Base-by-base conservation (phyloP, 768 basidiomycete genomes). In the Kwoniella shandongensis region DNA sequence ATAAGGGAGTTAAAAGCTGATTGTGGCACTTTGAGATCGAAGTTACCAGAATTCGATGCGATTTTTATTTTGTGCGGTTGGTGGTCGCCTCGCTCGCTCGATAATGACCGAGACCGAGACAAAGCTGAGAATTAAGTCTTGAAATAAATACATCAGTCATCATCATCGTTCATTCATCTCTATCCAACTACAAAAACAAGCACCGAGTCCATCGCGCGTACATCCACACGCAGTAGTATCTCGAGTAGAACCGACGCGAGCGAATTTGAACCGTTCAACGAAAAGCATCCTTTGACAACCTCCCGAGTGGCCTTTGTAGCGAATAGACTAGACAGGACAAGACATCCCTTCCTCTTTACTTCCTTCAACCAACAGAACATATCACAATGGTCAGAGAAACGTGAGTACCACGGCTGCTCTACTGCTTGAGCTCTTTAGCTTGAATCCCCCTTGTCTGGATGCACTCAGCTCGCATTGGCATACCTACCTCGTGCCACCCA, bases 351-450 rank as follows among this genome's bases (percentile, higher is more conserved):
- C 51, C 32, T 44, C 49, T 18, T 11, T 23, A 20, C 11, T 42
- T 48, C 46, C n/a, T 17, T 12, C 3, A 36, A 47, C 29, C 2
- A 4, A 40, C 35, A 55, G n/a, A 27, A 39, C 25, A 41, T 30
- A 20, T 35, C 38, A 70, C 44, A 2, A 76, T 74, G 73, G 72
- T 69, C 41, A 63, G 54, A 30, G 72, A 75, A 36, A 72, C 67
- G 69, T 70, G 56, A 62, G 69, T 67, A 11, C 11, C 35, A 12
- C 13, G 30, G 35, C 35, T 36, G 35, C 8, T 36, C 35, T 36
- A 10, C 35, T 10, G 35, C 35, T 36, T 10, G 17, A 8, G 35
- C 35, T n/a, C 35, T 10, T 17, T 18, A 11, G 20, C 41, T 42
- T 42, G 41, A 36, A 36, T 17, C 17, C 17, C 35, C 10, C 35